Evolutionary conservation across 768 basidiomycete genomes (phyloP).

Genomic region (Tylopilus plumbeoviolaceoides): DNA sequence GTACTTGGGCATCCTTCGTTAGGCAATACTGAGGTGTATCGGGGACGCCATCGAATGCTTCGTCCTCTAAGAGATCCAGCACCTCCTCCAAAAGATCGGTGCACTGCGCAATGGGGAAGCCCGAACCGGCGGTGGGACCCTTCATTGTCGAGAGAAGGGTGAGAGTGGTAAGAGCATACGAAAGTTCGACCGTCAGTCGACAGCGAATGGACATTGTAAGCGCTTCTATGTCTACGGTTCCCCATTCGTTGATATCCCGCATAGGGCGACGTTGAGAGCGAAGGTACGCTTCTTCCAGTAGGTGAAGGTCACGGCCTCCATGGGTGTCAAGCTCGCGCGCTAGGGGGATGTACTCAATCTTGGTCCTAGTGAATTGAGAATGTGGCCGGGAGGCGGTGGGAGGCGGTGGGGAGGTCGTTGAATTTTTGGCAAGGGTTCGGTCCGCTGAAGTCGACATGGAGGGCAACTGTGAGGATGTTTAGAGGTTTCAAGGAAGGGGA

Average conservation of each 20-base stretch:
- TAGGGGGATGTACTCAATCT: constrained; percentile 85
- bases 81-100: constrained; percentile 81
- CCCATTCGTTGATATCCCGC: constrained; percentile 81
- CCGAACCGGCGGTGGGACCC: constrained; percentile 49
- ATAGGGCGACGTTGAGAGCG: constrained; percentile 52
- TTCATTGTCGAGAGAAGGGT: constrained; percentile 78
- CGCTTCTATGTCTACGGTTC: constrained; percentile 85
- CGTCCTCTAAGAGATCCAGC: constrained; percentile 81
- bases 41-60: constrained; percentile 58
- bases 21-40: constrained; percentile 25
- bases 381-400: constrained; percentile 36
- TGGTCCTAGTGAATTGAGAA: constrained; percentile 60
- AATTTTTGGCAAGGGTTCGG: constrained; percentile 13
- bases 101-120: constrained; percentile 74
- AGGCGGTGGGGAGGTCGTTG: constrained; percentile 29
- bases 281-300: constrained; percentile 58
- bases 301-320: constrained; percentile 77
- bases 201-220: constrained; percentile 91
- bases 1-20: constrained; percentile 35
- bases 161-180: constrained; percentile 87
- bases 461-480: constrained; percentile 13
- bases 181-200: constrained; percentile 75
- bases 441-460: constrained; percentile 20
- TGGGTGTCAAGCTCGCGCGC: constrained; percentile 69
- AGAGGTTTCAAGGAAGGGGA: constrained; percentile 11